These are phyloP conservation scores for Obba rivulosa DNA, from an alignment of 768 basidiomycete species.

Conservation along the genomic window DNA sequence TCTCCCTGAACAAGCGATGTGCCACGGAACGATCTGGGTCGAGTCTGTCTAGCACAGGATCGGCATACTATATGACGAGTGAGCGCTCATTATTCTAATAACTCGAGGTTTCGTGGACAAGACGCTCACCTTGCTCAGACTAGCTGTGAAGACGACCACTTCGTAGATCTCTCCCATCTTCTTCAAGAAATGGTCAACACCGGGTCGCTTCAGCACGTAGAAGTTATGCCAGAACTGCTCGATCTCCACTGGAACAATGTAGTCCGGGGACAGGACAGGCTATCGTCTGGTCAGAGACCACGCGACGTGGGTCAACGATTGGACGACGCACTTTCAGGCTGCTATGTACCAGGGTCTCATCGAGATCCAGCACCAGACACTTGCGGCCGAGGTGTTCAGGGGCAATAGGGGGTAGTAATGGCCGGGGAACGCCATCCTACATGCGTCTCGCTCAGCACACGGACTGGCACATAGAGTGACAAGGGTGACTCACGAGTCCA, in stretches of 20 bases:
- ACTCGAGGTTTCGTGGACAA: conserved; percentile 3
- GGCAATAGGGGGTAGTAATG: conserved; percentile 80
- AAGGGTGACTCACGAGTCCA: conserved; percentile 63
- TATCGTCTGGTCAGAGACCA: conserved; percentile 11
- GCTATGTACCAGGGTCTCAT: conserved; percentile 94
- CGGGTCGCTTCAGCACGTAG: conserved; percentile 97
- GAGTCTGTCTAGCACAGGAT: conserved; percentile 96
- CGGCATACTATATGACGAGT: conserved; percentile 72
- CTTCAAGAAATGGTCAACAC: conserved; percentile 93
- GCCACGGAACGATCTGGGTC: conserved; percentile 88
- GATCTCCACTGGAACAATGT: conserved; percentile 98
- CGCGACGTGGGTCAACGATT: neutral
- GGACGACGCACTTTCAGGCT: conserved; percentile 79
- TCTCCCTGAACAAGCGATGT: conserved; percentile 94
- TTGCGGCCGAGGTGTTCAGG: conserved; percentile 85
- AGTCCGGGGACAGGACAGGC: conserved; percentile 69
- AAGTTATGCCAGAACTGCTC: conserved; percentile 98
- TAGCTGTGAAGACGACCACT: conserved; percentile 96
- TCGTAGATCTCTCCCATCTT: conserved; percentile 99
- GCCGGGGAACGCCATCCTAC: conserved; percentile 81
- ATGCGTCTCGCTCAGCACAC: neutral
- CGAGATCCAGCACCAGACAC: conserved; percentile 92
- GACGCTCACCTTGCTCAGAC: conserved; percentile 78
- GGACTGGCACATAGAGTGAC: neutral
- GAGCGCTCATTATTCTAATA: neutral